These are phyloP conservation scores for Stachybotrys chlorohalonatus DNA, from an alignment of 2,329 filamentous ascomycete species.

Conservation along the genomic window DNA sequence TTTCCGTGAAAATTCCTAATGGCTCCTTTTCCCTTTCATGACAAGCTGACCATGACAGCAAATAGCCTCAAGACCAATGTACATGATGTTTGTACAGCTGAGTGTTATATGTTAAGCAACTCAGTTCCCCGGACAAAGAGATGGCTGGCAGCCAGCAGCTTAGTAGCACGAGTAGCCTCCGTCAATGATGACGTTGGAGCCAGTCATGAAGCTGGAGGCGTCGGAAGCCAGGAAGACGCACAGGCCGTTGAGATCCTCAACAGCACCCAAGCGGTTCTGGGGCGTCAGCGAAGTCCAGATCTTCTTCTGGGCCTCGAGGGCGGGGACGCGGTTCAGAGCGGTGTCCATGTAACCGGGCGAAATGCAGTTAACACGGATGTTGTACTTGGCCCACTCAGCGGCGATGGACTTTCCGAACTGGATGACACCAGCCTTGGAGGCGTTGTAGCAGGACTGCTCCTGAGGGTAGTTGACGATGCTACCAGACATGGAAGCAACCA, in stretches of 20 bases:
- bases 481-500: conserved; percentile 74
- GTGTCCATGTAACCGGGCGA: conserved; percentile 85
- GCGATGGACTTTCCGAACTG: conserved; percentile 73
- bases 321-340: conserved; percentile 67
- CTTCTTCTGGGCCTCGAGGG: conserved; percentile 72
- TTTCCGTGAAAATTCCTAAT: background rate
- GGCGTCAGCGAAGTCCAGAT: conserved; percentile 70
- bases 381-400: conserved; percentile 75
- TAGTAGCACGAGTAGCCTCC: conserved; percentile 59
- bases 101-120: background rate
- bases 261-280: conserved; percentile 61
- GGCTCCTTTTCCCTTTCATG: too few relatives aligned
- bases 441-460: conserved; percentile 77
- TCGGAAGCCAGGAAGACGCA: conserved; percentile 70
- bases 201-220: conserved; percentile 68
- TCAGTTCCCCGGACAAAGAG: background rate
- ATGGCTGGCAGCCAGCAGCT: conserved; percentile 7
- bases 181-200: conserved; percentile 63
- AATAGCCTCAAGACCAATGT: too few relatives aligned
- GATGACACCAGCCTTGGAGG: conserved; percentile 72
- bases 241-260: conserved; percentile 70
- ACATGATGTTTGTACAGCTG: background rate
- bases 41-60: too few relatives aligned
- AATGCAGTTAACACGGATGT: conserved; percentile 77
- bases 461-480: conserved; percentile 81